phyloP scores from a whole-genome alignment of 192 early-diverging fungal genomes.

The Coemansia sp. region DNA sequence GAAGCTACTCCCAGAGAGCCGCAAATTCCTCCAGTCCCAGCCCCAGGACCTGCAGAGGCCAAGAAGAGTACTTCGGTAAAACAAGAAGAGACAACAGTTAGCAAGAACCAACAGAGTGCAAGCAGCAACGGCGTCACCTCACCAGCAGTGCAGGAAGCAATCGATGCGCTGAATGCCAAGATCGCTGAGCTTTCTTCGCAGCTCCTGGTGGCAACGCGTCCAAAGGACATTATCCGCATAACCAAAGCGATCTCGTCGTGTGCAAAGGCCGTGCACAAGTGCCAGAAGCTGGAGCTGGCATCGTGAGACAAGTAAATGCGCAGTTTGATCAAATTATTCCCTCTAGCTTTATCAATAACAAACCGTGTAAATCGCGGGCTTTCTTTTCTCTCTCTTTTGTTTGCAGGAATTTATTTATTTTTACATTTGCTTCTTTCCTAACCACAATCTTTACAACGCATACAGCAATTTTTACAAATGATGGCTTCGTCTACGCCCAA shows the following conservation, averaged over 20 bases:
- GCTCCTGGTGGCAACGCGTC: slow-evolving; percentile 12
- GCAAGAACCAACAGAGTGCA: neutral
- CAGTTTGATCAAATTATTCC: no score
- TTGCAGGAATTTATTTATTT: no score
- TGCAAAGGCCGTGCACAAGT: slow-evolving; percentile 22
- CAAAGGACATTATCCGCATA: slow-evolving; percentile 20
- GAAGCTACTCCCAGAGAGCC: no score
- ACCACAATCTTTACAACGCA: neutral
- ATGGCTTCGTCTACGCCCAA: slow-evolving; percentile 4
- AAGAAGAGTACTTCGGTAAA: neutral
- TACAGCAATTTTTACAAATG: slow-evolving; percentile 3
- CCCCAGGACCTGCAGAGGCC: no score
- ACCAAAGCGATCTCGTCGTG: slow-evolving; percentile 28
- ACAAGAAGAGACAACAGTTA: neutral
- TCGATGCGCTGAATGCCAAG: slow-evolving; percentile 29
- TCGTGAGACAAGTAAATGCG: no score
- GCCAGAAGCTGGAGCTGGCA: slow-evolving; percentile 16
- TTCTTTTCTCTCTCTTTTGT: no score
- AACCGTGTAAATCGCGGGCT: no score
- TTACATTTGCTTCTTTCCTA: neutral
- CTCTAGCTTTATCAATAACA: no score
- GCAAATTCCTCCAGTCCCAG: no score
- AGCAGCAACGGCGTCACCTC: neutral
- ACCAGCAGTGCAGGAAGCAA: slow-evolving; percentile 6
- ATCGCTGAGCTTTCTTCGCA: slow-evolving; percentile 18